Evolutionary conservation across 2,329 filamentous ascomycete species (phyloP), one percentile per base, ranked within the genome.

Genomic region (Beauveria varroae): DNA sequence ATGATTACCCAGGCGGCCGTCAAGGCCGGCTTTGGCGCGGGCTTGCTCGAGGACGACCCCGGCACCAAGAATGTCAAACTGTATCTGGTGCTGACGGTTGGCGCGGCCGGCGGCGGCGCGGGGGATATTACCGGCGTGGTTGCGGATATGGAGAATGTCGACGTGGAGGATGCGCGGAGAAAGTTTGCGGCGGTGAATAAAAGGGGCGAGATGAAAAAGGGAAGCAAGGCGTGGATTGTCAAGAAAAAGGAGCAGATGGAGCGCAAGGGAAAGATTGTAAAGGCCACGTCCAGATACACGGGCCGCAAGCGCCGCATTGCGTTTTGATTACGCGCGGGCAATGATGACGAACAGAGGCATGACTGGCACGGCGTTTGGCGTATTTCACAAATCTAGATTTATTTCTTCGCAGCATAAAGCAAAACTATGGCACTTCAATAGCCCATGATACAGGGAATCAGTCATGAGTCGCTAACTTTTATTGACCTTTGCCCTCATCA

Each of bases 61-160:
- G 93, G 92, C 49, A 99, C 95, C 43, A 99, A 99, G 81, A 97
- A 93, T 71, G 86, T 88, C 67, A 99, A 99, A 80, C 80, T 96
- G n/a, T 99, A 99, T 73, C 81, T 99, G 2, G 93, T 99, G 0
- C 78, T 99, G 37, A 97, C 92, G 0, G 95, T 96, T 1, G 95
- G 93, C 37, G 85, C 85, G 3, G 76, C 75, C 2, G 78, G 77
- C 37, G 74, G 34, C 1, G 34, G 34, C 1, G 88, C 8, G 4
- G 52, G 89, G 9, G 93, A 96, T 71, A 97, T 99, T 65, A 97
- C 93, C 0, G 89, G 90, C 6, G 89, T 96, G 3, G 91, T 99
- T 14, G 83, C 87, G 63, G 91, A 90, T 1, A 91, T 98, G 91
- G 90, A 95, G 22, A 89, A 83, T 46, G 91, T 98, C 7, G 90